Evolutionary conservation across 2,329 filamentous ascomycete species (phyloP), one percentile per base, ranked within the genome.

Genomic region (Penicillium sp.): DNA sequence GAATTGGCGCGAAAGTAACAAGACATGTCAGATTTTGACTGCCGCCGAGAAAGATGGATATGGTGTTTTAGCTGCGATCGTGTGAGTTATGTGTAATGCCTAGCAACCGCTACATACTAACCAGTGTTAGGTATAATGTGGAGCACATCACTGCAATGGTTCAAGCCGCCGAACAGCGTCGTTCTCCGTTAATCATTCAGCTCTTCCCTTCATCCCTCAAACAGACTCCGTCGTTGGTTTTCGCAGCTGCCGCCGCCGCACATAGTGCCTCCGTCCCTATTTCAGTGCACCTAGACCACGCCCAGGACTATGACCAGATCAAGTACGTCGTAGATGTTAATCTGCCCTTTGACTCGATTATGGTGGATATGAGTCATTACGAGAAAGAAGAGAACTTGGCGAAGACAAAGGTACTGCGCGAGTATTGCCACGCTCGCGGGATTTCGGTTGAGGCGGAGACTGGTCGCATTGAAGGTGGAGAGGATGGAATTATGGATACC

Each of bases 321-420:
- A 79, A 80, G 42, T 75, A 74, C 12, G 84, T 84, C 1, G 84
- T 83, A 4, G 77, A 84, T 60, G n/a, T n/a, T n/a, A 80, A 81
- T 29, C 75, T 80, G 35, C 78, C 72, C 7, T 88, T 89, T 59
- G 86, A 89, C 71, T 82, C 79, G 57, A 88, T 89, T 63, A 89
- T 89, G 86, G 82, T 89, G 0, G 87, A 89, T 70, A 89, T 89
- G 85, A 83, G 78, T 56, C 86, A 89, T 66, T 84, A 86, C 63
- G 85, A 87, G 58, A 84, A 84, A 62, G 84, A 82, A 51, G 85
- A 88, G 69, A 89, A 89, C 68, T 73, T 89, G 48, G 75, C 77
- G 12, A 80, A 81, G 68, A 89, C 86, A 27, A 77, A 75, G 48
- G 81, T 86, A 59, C 72, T 88, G 49, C 82, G 83, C 6, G 73